phyloP scores from a whole-genome alignment of 1,284 basidiomycete genomes.

The Blastosporella zonata region DNA sequence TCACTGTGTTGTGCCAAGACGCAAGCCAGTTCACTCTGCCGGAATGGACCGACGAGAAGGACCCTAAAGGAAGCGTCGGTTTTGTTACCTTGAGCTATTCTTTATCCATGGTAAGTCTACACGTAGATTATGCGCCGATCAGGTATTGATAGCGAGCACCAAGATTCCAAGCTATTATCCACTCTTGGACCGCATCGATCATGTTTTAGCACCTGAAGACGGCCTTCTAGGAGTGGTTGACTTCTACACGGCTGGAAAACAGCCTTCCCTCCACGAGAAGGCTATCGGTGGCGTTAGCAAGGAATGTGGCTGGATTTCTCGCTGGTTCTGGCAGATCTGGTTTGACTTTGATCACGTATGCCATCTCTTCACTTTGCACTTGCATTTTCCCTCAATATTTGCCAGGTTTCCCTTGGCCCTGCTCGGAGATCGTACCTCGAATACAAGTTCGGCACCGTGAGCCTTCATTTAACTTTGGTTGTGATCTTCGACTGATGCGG shows the following conservation, averaged over 20 bases:
- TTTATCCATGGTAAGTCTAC: constrained; percentile 58
- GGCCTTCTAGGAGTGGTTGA: constrained; percentile 76
- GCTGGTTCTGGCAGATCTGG: constrained; percentile 85
- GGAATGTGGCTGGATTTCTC: constrained; percentile 69
- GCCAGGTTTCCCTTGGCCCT: constrained; percentile 51
- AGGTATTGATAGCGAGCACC: constrained; percentile 1
- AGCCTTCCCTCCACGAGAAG: constrained; percentile 54
- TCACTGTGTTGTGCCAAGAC: constrained; percentile 75
- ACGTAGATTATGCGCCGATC: not conserved
- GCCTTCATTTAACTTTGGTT: constrained; percentile 16
- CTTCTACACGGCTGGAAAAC: constrained; percentile 75
- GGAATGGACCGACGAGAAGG: constrained; percentile 48
- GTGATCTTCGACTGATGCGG: constrained; percentile 5
- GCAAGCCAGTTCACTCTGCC: constrained; percentile 71
- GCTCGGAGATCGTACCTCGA: constrained; percentile 76
- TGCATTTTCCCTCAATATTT: not conserved
- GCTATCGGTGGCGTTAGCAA: constrained; percentile 71
- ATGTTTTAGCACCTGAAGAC: constrained; percentile 61
- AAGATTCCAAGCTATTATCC: constrained; percentile 75
- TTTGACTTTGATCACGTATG: constrained; percentile 80
- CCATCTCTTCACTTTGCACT: not conserved
- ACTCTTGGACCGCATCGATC: constrained; percentile 68
- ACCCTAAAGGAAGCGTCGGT: constrained; percentile 54
- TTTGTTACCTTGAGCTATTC: constrained; percentile 74
- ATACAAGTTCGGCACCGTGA: constrained; percentile 74